A percentile compares a stretch with the other conserved stretches of the same genome.
phyloP scores from a whole-genome alignment of 345 rosid genomes.

The Brassica nigra region DNA sequence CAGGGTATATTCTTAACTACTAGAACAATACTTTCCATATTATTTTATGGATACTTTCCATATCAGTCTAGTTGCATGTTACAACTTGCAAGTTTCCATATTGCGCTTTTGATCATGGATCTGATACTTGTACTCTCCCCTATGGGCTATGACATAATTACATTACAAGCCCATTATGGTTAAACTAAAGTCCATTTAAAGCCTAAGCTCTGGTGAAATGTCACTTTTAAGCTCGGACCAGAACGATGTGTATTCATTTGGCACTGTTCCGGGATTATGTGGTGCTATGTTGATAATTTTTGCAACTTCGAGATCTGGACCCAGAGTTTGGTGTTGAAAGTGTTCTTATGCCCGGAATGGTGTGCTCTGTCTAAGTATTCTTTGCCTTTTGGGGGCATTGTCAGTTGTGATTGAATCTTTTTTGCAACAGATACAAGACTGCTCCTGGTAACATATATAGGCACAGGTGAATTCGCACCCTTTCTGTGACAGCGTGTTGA shows the following conservation, averaged over 20 bases:
- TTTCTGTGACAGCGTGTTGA: too few relatives aligned
- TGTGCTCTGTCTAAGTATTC: not conserved
- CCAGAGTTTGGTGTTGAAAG: not conserved
- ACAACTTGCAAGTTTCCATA: not conserved
- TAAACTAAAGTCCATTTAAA: not conserved
- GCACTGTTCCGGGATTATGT: not conserved
- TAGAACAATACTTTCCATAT: not conserved
- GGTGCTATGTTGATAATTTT: not conserved
- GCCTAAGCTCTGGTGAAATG: not conserved
- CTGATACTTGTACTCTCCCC: not conserved
- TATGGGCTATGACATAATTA: not conserved
- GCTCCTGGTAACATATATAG: too few relatives aligned
- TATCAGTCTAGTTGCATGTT: not conserved
- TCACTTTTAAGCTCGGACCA: not conserved
- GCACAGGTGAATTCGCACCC: too few relatives aligned
- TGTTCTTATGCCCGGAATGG: not conserved
- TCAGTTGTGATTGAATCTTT: slow-evolving; percentile 1
- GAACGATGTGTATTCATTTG: not conserved
- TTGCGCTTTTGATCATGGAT: not conserved
- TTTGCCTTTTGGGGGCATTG: not conserved
- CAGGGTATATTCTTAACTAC: not conserved
- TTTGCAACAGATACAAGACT: not conserved
- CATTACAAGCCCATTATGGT: not conserved
- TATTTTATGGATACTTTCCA: slow-evolving; percentile 3
- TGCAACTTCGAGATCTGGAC: too few relatives aligned